A percentile compares a stretch with the other conserved stretches of the same genome.
Evolutionary conservation across 2,329 filamentous ascomycete genomes (phyloP).

Genomic region (Fusarium guadeloupense): DNA sequence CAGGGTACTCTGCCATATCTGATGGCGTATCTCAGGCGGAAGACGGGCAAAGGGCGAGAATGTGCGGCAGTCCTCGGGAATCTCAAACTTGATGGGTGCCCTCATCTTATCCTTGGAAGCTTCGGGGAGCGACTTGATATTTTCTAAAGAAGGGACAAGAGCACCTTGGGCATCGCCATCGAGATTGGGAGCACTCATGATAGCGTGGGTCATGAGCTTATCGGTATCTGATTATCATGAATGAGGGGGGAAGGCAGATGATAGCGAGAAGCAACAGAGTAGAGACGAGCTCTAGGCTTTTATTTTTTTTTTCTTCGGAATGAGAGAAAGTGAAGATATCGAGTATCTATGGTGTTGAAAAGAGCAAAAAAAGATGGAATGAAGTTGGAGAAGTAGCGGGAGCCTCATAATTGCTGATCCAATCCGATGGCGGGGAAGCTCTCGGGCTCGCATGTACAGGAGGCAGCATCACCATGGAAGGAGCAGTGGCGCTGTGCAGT

Average conservation of each 20-base stretch:
- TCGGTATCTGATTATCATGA: slow-evolving; percentile 31
- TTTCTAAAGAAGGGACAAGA: neutral
- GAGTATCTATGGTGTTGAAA: slow-evolving; percentile 29
- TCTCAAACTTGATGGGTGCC: slow-evolving; percentile 43
- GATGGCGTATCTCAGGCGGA: slow-evolving; percentile 49
- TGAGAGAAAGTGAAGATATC: slow-evolving; percentile 22
- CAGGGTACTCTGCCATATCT: slow-evolving; percentile 48
- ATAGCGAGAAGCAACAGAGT: neutral
- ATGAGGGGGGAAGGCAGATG: slow-evolving; percentile 14
- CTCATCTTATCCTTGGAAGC: neutral
- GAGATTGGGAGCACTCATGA: slow-evolving; percentile 26
- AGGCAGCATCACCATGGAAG: neutral
- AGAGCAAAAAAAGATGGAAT: slow-evolving; percentile 13
- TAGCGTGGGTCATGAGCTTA: slow-evolving; percentile 35
- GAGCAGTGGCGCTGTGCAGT: neutral
- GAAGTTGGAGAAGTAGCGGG: slow-evolving; percentile 25
- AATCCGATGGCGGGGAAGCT: slow-evolving; percentile 16
- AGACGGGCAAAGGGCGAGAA: slow-evolving; percentile 47
- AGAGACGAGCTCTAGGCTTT: neutral
- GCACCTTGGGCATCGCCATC: slow-evolving; percentile 8
- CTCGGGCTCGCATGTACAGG: neutral
- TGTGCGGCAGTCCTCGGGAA: slow-evolving; percentile 45
- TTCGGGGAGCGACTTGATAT: neutral
- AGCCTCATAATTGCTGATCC: slow-evolving; percentile 7
- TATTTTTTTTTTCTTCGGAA: too few relatives aligned